phyloP scores from a whole-genome alignment of 352 stramenopile genomes.

The Phytopythium delawarense region DNA sequence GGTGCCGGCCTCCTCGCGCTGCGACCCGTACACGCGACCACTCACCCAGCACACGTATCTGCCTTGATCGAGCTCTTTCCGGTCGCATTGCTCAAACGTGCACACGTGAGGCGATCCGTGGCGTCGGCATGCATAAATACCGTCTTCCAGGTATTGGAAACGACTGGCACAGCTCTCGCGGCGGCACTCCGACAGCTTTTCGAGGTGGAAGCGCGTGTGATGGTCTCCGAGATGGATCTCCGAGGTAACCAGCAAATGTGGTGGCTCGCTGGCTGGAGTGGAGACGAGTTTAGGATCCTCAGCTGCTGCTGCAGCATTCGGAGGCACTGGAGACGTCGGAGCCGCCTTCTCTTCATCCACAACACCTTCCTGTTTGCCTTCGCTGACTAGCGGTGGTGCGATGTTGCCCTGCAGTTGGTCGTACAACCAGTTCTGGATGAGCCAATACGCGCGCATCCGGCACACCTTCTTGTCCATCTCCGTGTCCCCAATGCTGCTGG shows the following conservation, averaged over 20 bases:
- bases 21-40: constrained; percentile 50
- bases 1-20: constrained; percentile 56
- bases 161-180: constrained; percentile 25
- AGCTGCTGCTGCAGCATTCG: not conserved
- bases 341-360: constrained; percentile 12
- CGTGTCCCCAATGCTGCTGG: constrained; percentile 49
- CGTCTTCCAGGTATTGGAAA: constrained; percentile 73
- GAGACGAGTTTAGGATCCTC: not conserved
- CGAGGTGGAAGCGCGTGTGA: constrained; percentile 46
- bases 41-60: constrained; percentile 75
- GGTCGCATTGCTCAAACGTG: constrained; percentile 70
- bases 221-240: constrained; percentile 64
- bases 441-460: constrained; percentile 65
- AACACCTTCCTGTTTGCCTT: constrained; percentile 14
- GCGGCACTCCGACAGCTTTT: constrained; percentile 36
- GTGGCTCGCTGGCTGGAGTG: constrained; percentile 1
- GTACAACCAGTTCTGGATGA: constrained; percentile 79
- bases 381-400: not conserved
- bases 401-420: constrained; percentile 44
- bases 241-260: constrained; percentile 25
- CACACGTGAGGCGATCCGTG: constrained; percentile 73
- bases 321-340: not conserved
- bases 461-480: constrained; percentile 68
- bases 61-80: constrained; percentile 41
- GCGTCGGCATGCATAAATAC: constrained; percentile 60